Conservation (phyloP, 2,329 filamentous ascomycete genomes). For the Pleoardoris graminearum region DNA sequence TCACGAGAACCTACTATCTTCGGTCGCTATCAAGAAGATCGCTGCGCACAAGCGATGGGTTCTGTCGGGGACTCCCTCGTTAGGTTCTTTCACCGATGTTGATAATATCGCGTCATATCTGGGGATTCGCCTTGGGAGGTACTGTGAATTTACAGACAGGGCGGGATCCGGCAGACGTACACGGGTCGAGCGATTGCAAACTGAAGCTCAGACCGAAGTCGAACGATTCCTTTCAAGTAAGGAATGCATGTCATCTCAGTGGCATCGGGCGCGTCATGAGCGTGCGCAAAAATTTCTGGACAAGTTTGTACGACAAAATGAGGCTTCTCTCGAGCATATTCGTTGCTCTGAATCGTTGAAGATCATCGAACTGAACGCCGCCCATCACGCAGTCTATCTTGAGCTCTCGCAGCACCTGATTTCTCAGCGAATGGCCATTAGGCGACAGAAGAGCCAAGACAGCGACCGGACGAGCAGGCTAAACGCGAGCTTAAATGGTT, state of each 20-base stretch:
- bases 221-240: constrained; percentile 61
- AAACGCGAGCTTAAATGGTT: constrained; percentile 52
- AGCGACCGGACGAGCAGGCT: constrained; percentile 47
- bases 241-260: constrained; percentile 53
- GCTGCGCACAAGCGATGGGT: constrained; percentile 61
- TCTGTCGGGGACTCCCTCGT: constrained; percentile 64
- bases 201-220: constrained; percentile 44
- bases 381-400: constrained; percentile 58
- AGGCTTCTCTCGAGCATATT: constrained; percentile 45
- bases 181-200: constrained; percentile 49
- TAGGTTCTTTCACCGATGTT: constrained; percentile 62
- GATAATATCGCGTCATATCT: constrained; percentile 62
- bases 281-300: constrained; percentile 61
- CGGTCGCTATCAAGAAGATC: constrained; percentile 50
- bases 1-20: constrained; percentile 19
- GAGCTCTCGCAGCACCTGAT: constrained; percentile 60
- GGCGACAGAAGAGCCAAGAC: constrained; percentile 40
- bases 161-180: constrained; percentile 46
- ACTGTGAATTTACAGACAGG: constrained; percentile 53
- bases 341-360: constrained; percentile 49
- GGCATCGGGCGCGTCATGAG: constrained; percentile 56
- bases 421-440: constrained; percentile 54
- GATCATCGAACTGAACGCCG: constrained; percentile 50
- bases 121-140: constrained; percentile 57
- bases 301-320: constrained; percentile 52